phyloP scores from a whole-genome alignment of 176 grass and related monocot genomes.

The Musa itinerans region DNA sequence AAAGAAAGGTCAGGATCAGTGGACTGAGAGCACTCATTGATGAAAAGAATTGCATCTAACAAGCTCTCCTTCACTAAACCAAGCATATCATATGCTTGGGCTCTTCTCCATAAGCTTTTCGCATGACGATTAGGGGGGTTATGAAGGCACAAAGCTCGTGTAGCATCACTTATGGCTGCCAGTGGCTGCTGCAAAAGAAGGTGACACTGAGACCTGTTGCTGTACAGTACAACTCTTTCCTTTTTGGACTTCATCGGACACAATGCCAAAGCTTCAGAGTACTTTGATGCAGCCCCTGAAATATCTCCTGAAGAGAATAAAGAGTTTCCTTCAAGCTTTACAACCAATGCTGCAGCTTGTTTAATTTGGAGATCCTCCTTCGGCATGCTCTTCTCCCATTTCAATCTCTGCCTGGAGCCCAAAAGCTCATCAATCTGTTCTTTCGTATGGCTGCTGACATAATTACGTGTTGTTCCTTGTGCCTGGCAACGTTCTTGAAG shows the following conservation, averaged over 20 bases:
- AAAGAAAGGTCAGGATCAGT: constrained; percentile 77
- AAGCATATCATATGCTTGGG: constrained; percentile 99
- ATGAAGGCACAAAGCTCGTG: constrained; percentile 87
- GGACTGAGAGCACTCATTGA: constrained; percentile 85
- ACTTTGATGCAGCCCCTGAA: constrained; percentile 74
- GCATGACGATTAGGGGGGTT: constrained; percentile 76
- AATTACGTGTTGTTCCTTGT: constrained; percentile 33
- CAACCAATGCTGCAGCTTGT: constrained; percentile 92
- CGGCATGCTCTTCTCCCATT: constrained; percentile 82
- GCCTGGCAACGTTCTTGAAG: constrained; percentile 65
- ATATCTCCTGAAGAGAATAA: constrained; percentile 95
- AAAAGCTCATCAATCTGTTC: constrained; percentile 76
- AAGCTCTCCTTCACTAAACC: constrained; percentile 92
- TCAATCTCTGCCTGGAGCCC: constrained; percentile 69
- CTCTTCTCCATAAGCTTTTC: constrained; percentile 96
- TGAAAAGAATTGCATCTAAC: constrained; percentile 96
- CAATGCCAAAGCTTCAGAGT: constrained; percentile 85
- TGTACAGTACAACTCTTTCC: constrained; percentile 94
- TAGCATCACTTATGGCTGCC: constrained; percentile 82
- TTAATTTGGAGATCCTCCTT: constrained; percentile 98
- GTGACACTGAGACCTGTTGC: constrained; percentile 90
- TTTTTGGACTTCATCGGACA: constrained; percentile 99
- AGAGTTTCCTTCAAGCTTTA: constrained; percentile 98
- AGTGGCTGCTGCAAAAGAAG: constrained; percentile 93
- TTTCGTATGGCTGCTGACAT: constrained; percentile 51